Evolutionary conservation across 768 basidiomycete genomes (phyloP), one percentile per base, ranked within the genome.

Genomic region (Lentinus brumalis): DNA sequence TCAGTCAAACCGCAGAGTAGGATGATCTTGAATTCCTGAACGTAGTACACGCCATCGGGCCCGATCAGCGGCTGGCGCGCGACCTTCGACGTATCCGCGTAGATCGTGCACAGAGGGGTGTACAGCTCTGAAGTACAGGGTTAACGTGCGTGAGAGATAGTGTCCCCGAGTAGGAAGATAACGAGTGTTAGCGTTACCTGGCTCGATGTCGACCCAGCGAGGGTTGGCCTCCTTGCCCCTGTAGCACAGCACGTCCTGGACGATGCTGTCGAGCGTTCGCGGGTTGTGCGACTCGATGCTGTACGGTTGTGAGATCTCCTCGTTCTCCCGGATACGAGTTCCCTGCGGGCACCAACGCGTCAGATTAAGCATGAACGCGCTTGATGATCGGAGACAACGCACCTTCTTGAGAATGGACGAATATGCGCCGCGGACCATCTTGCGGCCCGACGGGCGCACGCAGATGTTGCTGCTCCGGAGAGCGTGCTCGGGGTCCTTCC

Each of bases 1-100:
- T 83, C 81, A 0, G 82, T 79, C 40, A 76, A 49, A 0, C 82
- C 82, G 46, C 81, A 78, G 44, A 71, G 73, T 51, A 83, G 62
- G 39, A 80, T 70, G 30, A 83, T 70, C 9, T 77, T 73, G 59
- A 74, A 82, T 14, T 71, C 59, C 39, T 70, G 73, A 50, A 61
- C 64, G 56, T 69, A 76, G 32, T 75, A 76, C 2, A 16, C 14
- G 12, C 65, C 67, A 7, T 40, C 30, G 0, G 57, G 26, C 1
- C 62, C 63, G 2, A 1, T 12, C 5, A 44, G 10, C 3, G 44
- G 49, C 38, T 14, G 26, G n/a, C 53, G 46, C 4, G 31, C 9
- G 30, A 76, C 61, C 40, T 65, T 64, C 15, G 75, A 68, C 0
- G 70, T 72, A 35, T 78, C 75, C 11, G 74, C 76, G 5, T 59